phyloP scores from a whole-genome alignment of 345 rosid genomes.

The Eucalyptus dawsonii region DNA sequence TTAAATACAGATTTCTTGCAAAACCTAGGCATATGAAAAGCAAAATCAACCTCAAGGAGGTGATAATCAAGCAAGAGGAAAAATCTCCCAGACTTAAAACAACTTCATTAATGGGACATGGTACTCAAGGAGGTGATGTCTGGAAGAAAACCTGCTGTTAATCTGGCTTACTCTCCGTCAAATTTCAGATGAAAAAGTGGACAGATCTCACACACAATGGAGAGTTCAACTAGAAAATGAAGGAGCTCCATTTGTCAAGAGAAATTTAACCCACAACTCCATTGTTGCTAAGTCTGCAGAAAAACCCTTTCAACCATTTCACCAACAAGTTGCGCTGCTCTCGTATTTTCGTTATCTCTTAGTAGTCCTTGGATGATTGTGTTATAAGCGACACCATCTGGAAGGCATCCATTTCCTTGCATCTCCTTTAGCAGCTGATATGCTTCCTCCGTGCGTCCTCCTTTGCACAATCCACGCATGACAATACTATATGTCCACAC shows the following conservation, averaged over 20 bases:
- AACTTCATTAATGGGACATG: not conserved
- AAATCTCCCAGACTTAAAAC: not conserved
- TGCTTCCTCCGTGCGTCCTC: not conserved
- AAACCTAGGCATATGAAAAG: not conserved
- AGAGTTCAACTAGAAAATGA: not conserved
- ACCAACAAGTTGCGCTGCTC: too few relatives aligned
- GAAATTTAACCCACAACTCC: too few relatives aligned
- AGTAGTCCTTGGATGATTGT: too few relatives aligned
- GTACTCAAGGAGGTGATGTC: not conserved
- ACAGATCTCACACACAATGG: not conserved
- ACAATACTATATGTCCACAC: not conserved
- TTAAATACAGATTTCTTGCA: not conserved
- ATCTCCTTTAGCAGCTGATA: not conserved
- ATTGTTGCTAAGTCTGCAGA: too few relatives aligned
- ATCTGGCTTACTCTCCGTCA: not conserved
- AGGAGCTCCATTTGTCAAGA: not conserved
- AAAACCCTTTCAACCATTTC: too few relatives aligned
- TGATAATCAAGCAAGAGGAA: not conserved
- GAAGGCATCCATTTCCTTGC: not conserved
- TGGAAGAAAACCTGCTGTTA: not conserved
- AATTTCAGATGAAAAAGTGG: not conserved
- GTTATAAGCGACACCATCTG: not conserved
- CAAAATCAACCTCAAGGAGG: not conserved
- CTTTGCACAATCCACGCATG: not conserved
- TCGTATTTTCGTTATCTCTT: too few relatives aligned